Percentiles rank a stretch among this genome's conserved stretches.
Evolutionary conservation across 2,329 filamentous ascomycete genomes (phyloP).

Genomic region (Cercospora berteroae): DNA sequence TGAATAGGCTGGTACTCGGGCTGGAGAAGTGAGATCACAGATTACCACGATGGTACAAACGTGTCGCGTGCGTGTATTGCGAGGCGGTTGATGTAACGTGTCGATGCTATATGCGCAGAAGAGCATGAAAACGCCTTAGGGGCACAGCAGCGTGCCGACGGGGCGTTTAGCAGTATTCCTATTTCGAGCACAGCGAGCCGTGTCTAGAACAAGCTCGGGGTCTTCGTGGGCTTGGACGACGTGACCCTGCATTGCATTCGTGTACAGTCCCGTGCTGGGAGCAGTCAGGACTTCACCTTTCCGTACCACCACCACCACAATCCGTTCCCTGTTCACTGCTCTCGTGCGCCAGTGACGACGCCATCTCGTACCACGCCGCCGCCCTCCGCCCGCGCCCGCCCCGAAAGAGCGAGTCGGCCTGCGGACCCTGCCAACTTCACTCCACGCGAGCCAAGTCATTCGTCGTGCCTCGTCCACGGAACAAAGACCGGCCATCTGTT

Average conservation of each 20-base stretch:
- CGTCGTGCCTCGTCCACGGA: background rate
- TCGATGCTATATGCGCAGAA: background rate
- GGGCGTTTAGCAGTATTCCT: background rate
- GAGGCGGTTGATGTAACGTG: background rate
- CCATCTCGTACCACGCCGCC: background rate
- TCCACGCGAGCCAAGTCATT: background rate
- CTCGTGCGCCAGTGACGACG: background rate
- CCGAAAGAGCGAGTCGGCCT: background rate
- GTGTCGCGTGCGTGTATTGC: background rate
- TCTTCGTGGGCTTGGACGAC: background rate
- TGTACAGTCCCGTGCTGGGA: background rate
- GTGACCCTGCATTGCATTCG: background rate
- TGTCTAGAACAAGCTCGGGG: background rate
- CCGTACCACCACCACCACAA: background rate
- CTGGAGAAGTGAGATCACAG: background rate
- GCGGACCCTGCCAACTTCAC: conserved; percentile 3
- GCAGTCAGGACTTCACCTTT: background rate
- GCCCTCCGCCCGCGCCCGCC: background rate
- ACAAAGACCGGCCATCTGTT: background rate
- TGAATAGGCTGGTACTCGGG: background rate
- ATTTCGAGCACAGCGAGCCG: background rate
- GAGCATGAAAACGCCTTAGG: background rate
- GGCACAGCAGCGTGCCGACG: background rate
- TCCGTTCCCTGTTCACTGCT: background rate
- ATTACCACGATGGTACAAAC: background rate